Conservation (phyloP, 1,139 yeast species). For the Nakaseomyces delphensis region DNA sequence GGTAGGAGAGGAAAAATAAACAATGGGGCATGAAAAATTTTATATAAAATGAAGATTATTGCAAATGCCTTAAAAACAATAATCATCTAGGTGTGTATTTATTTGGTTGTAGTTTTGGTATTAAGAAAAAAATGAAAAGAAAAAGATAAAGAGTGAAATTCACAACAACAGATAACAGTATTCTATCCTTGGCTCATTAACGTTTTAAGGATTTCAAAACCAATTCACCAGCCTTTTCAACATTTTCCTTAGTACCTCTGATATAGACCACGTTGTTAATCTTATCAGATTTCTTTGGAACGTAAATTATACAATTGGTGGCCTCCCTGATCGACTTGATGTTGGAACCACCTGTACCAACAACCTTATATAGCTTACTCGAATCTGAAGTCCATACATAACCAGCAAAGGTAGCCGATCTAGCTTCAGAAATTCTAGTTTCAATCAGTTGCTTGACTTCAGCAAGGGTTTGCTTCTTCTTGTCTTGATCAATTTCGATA, state of each 20-base stretch:
- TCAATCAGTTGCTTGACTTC: slow-evolving; percentile 28
- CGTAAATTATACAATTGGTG: slow-evolving; percentile 49
- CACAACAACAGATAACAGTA: not conserved
- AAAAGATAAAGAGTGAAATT: not conserved
- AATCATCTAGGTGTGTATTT: too few species aligned
- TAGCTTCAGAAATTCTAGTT: slow-evolving; percentile 31
- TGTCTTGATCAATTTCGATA: slow-evolving; percentile 16
- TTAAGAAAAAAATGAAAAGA: not conserved
- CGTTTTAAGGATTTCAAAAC: slow-evolving; percentile 24
- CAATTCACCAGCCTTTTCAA: slow-evolving; percentile 36
- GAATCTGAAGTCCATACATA: slow-evolving; percentile 42
- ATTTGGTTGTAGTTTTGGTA: too few species aligned
- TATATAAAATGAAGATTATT: not conserved
- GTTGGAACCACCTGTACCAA: slow-evolving; percentile 69
- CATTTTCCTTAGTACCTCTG: slow-evolving; percentile 35
- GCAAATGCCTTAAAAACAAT: slow-evolving; percentile 4
- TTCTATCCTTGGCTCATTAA: slow-evolving; percentile 12
- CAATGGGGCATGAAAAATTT: not conserved
- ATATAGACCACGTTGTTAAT: slow-evolving; percentile 40
- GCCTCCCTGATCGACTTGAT: slow-evolving; percentile 53
- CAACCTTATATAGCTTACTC: slow-evolving; percentile 45
- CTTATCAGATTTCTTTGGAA: slow-evolving; percentile 53
- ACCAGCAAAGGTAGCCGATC: slow-evolving; percentile 37
- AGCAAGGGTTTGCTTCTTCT: slow-evolving; percentile 24
- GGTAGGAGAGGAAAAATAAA: not conserved